Evolutionary conservation across 1,284 basidiomycete species (phyloP).

Genomic region (Phaffia rhodozyma): DNA sequence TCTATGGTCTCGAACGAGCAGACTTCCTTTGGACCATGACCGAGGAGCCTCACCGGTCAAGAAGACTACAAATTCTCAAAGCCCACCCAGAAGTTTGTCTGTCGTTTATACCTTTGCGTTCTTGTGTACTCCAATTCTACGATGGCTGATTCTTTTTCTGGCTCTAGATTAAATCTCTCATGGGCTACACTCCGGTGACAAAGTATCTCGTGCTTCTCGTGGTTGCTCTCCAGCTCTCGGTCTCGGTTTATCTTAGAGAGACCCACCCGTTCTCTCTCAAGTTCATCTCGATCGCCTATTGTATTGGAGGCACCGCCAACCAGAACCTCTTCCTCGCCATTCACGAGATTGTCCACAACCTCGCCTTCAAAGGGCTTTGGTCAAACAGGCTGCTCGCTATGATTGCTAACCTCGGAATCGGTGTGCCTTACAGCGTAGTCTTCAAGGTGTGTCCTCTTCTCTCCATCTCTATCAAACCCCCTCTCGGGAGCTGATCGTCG

Average conservation of each 20-base stretch:
- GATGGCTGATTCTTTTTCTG: background rate
- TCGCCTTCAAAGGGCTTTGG: slow-evolving; percentile 73
- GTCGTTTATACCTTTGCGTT: background rate
- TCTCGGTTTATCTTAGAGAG: slow-evolving; percentile 54
- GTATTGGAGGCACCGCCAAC: slow-evolving; percentile 85
- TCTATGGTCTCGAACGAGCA: slow-evolving; percentile 21
- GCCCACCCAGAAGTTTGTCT: slow-evolving; percentile 76
- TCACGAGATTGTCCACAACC: slow-evolving; percentile 96
- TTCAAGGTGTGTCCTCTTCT: slow-evolving; percentile 59
- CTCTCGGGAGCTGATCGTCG: background rate
- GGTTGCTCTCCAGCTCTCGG: slow-evolving; percentile 58
- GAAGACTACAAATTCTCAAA: slow-evolving; percentile 81
- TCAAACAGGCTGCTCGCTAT: slow-evolving; percentile 82
- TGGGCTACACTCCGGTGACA: slow-evolving; percentile 86
- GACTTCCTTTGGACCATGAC: slow-evolving; percentile 94
- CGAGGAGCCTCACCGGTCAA: slow-evolving; percentile 86
- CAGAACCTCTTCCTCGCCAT: slow-evolving; percentile 96
- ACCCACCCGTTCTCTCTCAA: slow-evolving; percentile 54
- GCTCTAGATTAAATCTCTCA: slow-evolving; percentile 70
- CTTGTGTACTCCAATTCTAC: background rate
- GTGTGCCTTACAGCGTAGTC: slow-evolving; percentile 84
- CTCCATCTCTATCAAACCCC: background rate
- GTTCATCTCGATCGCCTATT: slow-evolving; percentile 71
- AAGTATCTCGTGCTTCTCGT: slow-evolving; percentile 76
- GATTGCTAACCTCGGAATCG: slow-evolving; percentile 83